Conservation (phyloP, 257 asterid species). For the Cruciata laevipes region DNA sequence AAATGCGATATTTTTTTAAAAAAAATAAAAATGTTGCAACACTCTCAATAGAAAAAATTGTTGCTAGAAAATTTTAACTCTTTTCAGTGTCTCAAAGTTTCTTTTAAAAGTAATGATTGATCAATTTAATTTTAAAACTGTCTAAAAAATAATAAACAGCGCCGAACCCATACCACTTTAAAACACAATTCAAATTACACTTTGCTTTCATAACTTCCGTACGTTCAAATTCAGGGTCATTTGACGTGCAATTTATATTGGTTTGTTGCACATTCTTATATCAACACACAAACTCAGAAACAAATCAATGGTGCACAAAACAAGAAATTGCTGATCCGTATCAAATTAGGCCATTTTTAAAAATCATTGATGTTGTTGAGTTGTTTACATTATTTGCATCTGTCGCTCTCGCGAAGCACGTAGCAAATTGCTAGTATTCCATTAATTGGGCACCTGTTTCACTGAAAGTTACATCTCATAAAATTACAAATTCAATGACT, state of each 20-base stretch:
- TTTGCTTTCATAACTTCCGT: background rate
- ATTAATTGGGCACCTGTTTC: too few species aligned
- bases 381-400: background rate
- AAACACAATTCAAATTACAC: background rate
- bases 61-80: too few species aligned
- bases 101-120: too few species aligned
- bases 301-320: background rate
- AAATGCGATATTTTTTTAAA: too few species aligned
- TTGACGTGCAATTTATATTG: slow-evolving; percentile 5
- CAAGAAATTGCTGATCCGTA: background rate
- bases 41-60: too few species aligned
- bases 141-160: too few species aligned
- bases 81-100: too few species aligned
- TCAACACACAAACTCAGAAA: background rate
- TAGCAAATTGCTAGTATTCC: background rate
- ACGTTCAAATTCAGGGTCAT: background rate
- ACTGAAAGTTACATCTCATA: too few species aligned
- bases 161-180: too few species aligned
- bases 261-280: background rate
- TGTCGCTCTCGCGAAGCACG: background rate
- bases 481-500: too few species aligned
- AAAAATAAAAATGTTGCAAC: too few species aligned
- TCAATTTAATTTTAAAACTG: too few species aligned
- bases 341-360: background rate
- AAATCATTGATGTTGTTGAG: background rate